Evolutionary conservation across 495 filamentous ascomycete genomes (phyloP).

Genomic region (Tirmania nivea): DNA sequence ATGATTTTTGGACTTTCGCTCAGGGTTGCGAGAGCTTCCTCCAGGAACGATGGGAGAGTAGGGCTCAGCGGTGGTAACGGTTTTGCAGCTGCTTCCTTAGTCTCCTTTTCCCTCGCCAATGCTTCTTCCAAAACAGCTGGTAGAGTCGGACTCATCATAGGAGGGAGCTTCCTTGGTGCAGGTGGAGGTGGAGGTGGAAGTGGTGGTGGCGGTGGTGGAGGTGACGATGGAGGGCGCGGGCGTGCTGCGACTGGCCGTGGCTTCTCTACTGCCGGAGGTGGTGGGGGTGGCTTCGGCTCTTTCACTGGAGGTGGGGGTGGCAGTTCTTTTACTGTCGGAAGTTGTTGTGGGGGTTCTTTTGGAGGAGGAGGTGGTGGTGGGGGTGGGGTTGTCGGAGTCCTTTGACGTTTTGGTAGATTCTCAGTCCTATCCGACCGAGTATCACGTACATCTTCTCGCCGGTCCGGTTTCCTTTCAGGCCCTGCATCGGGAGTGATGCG

Average conservation of each 20-base stretch:
- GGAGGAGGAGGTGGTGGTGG: slow-evolving; percentile 1
- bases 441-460: background rate
- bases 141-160: slow-evolving; percentile 16
- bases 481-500: slow-evolving; percentile 1
- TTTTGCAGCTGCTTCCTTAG: slow-evolving; percentile 11
- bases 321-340: background rate
- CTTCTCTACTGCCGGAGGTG: background rate
- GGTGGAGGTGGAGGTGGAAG: slow-evolving; percentile 11
- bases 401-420: background rate
- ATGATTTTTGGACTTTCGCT: slow-evolving; percentile 8
- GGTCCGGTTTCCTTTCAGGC: background rate
- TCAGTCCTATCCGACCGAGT: background rate
- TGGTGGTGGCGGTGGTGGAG: slow-evolving; percentile 7
- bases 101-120: slow-evolving; percentile 9
- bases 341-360: background rate
- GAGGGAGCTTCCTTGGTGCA: slow-evolving; percentile 9
- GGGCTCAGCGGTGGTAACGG: slow-evolving; percentile 8
- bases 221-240: background rate
- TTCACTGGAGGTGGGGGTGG: background rate
- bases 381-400: background rate
- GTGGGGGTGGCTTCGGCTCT: background rate
- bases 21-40: slow-evolving; percentile 5
- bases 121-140: slow-evolving; percentile 16
- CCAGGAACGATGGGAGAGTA: background rate
- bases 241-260: background rate